A percentile compares a stretch with the other conserved stretches of the same genome.
Conservation (phyloP, 345 rosid species). For the Rhodomyrtus tomentosa region DNA sequence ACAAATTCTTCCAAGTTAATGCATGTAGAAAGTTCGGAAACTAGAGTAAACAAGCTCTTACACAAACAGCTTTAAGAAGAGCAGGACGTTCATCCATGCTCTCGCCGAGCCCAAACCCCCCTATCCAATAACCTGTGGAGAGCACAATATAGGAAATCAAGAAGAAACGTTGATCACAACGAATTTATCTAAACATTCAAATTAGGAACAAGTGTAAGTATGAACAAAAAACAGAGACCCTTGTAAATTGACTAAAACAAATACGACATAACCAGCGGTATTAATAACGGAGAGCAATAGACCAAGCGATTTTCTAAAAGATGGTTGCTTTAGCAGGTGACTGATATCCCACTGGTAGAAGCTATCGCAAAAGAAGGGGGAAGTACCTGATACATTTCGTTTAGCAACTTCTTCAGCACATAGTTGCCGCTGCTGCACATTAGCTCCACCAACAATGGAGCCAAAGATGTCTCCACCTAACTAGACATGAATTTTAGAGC, state of each 20-base stretch:
- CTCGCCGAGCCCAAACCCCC: conserved; percentile 82
- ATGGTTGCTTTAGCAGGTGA: neutral
- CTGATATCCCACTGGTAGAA: neutral
- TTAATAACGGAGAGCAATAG: neutral
- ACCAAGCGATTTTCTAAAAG: neutral
- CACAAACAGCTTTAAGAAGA: conserved; percentile 49
- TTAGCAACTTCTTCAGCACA: conserved; percentile 47
- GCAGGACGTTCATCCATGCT: conserved; percentile 54
- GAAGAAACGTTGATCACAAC: neutral
- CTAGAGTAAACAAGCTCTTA: conserved; percentile 7
- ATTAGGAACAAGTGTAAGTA: neutral
- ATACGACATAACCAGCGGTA: neutral
- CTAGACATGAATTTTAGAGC: conserved; percentile 13
- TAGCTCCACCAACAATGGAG: conserved; percentile 70
- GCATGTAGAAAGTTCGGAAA: neutral
- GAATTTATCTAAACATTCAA: neutral
- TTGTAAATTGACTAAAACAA: neutral
- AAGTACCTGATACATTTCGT: conserved; percentile 46
- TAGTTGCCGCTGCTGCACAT: conserved; percentile 34
- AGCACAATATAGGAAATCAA: neutral
- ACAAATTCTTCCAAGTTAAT: neutral
- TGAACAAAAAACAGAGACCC: neutral
- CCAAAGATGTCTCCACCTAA: conserved; percentile 53
- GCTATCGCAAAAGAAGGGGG: neutral
- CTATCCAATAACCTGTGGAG: conserved; percentile 59